Base-by-base conservation (phyloP, 2,329 filamentous ascomycete species). In the Penicillium sp. region DNA sequence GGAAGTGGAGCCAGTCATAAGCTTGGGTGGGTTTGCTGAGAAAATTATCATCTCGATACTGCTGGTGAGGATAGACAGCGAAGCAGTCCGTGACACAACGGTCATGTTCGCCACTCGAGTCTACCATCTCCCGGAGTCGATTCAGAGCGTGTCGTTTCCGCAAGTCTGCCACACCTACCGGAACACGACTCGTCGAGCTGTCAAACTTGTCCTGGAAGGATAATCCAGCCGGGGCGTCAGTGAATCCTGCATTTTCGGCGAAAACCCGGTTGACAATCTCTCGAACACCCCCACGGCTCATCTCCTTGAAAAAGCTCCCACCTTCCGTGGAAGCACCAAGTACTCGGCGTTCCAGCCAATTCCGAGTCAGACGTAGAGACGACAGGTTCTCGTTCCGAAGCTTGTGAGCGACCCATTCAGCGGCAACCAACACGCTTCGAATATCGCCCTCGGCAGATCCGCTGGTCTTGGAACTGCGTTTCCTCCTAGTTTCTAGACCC, bases 1-100 rank as follows among this genome's bases (percentile, higher is more conserved):
- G 88, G 69, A 98, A 97, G 66, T 94, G 78, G 47, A 98, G 80
- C 93, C 93, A 98, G 62, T 96, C 91, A 67, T 95, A 95, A 0
- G 88, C 88, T 1, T 80, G 74, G 56, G 85, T 83, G 0, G 94
- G 94, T 64, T 98, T 98, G 32, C 84, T 87, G 29, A 98, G 82
- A 57, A 88, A 85, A 1, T 84, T 86, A 67, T 98, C 93, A 66
- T 98, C 93, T 71, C 96, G 94, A 69, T 86, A 98, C 18, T 90
- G 84, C 58, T 90, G 87, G 37, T 82, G 83, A 0, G 91, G 90
- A 66, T 95, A 98, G 56, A 86, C 80, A 24, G 86, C 77, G 63
- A 96, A 95, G 59, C 94, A 85, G 53, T 97, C 79, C 9, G 76
- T 76, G 41, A 82, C 69, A 56, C 83, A 79, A 36, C 80, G 76